Conservation (phyloP, 306 rosid genomes). For the Pyrus bretschneideri region DNA sequence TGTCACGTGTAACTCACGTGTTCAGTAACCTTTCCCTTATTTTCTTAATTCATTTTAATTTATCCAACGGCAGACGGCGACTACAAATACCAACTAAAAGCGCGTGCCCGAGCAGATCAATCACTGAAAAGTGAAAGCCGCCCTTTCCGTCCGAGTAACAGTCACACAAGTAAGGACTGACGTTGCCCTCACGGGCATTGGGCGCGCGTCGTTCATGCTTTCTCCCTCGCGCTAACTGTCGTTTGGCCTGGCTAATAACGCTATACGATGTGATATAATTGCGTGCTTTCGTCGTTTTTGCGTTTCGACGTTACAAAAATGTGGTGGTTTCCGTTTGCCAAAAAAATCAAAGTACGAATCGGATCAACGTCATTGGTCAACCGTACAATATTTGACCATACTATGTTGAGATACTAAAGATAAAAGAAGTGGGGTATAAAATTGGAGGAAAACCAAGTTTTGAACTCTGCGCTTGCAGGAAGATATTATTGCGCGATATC, state of each 20-base stretch:
- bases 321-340: not conserved
- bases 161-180: not conserved
- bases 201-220: not conserved
- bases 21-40: not conserved
- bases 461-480: not conserved
- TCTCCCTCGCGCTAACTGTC: not conserved
- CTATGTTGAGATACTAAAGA: not conserved
- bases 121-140: not conserved
- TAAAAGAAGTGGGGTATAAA: not conserved
- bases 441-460: not conserved
- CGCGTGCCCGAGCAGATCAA: not conserved
- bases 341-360: not conserved
- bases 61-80: not conserved
- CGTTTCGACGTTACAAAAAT: not conserved
- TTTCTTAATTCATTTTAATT: not conserved
- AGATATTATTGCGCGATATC: too few relatives aligned
- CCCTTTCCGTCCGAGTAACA: not conserved
- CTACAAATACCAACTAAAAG: not conserved
- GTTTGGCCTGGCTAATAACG: constrained; percentile 10
- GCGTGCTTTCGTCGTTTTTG: not conserved
- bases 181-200: not conserved
- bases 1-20: constrained; percentile 34
- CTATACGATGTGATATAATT: constrained; percentile 3
- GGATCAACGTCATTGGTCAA: not conserved
- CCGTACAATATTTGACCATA: not conserved